Percentiles rank a stretch among this genome's conserved stretches.
These are phyloP conservation scores for Heritiera fomes DNA, from an alignment of 345 rosid genomes.

Conservation along the genomic window DNA sequence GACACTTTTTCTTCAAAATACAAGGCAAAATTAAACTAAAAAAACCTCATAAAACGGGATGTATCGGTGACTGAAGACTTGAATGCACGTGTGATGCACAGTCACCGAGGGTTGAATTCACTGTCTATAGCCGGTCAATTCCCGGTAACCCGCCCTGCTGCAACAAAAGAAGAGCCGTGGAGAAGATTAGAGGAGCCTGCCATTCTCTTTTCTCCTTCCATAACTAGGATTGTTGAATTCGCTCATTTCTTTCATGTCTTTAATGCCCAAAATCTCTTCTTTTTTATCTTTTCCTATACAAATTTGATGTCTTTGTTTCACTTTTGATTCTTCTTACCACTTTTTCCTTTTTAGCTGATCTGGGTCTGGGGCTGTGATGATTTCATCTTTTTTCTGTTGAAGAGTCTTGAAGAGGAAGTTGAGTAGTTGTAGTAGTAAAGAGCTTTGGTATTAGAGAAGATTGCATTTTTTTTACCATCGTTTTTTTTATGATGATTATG, in stretches of 20 bases:
- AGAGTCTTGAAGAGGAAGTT: conserved; percentile 32
- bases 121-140: conserved; percentile 24
- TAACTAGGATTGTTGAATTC: conserved; percentile 23
- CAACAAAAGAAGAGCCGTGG: conserved; percentile 25
- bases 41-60: conserved; percentile 1
- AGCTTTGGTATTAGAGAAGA: conserved; percentile 40
- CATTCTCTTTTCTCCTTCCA: neutral
- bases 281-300: neutral
- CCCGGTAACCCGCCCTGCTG: neutral
- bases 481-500: conserved; percentile 28
- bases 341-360: conserved; percentile 28
- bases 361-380: conserved; percentile 36
- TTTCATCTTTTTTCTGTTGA: conserved; percentile 22
- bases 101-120: conserved; percentile 24
- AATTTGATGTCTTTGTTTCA: conserved; percentile 2
- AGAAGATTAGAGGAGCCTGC: conserved; percentile 4
- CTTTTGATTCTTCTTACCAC: conserved; percentile 18
- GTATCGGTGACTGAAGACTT: conserved; percentile 14
- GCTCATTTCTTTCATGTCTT: conserved; percentile 20
- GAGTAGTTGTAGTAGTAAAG: conserved; percentile 10
- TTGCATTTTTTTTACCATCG: conserved; percentile 21
- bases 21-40: neutral
- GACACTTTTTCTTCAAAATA: neutral
- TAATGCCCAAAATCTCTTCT: neutral
- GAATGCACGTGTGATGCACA: conserved; percentile 46